phyloP scores from a whole-genome alignment of 129 eudicot species.

The Erigeron canadensis region DNA sequence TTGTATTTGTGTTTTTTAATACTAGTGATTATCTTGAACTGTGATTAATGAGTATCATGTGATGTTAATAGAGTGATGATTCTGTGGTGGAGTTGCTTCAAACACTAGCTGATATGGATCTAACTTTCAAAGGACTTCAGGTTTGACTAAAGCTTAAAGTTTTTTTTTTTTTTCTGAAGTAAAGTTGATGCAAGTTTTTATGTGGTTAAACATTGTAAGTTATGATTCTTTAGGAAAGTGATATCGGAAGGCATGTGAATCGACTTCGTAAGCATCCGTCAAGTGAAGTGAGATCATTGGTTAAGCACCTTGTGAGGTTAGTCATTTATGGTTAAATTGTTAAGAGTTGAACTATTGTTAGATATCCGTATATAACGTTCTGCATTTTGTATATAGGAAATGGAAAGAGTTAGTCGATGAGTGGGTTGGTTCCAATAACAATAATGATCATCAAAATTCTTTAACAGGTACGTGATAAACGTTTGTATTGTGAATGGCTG shows the following conservation, averaged over 20 bases:
- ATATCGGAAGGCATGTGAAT: constrained; percentile 88
- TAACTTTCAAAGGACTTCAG: constrained; percentile 80
- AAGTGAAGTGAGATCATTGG: constrained; percentile 63
- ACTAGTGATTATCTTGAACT: background rate
- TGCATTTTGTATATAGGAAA: constrained; percentile 44
- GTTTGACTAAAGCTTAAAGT: constrained; percentile 28
- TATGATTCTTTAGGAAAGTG: constrained; percentile 60
- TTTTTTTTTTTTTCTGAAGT: background rate
- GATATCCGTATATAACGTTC: background rate
- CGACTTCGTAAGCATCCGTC: constrained; percentile 83
- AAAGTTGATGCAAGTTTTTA: background rate
- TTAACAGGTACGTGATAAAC: constrained; percentile 46
- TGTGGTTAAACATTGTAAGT: background rate
- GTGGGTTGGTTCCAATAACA: constrained; percentile 73
- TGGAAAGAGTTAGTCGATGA: constrained; percentile 97
- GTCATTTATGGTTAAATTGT: background rate
- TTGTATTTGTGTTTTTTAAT: background rate
- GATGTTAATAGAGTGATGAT: constrained; percentile 48
- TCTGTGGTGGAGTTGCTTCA: constrained; percentile 71
- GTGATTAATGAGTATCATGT: background rate
- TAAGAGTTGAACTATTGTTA: background rate
- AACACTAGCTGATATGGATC: constrained; percentile 83
- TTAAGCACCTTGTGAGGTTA: constrained; percentile 83
- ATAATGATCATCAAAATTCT: constrained; percentile 41
- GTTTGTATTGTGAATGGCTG: background rate